phyloP scores from a whole-genome alignment of 2,329 filamentous ascomycete genomes.

The Bimuria novae-zelandiae region DNA sequence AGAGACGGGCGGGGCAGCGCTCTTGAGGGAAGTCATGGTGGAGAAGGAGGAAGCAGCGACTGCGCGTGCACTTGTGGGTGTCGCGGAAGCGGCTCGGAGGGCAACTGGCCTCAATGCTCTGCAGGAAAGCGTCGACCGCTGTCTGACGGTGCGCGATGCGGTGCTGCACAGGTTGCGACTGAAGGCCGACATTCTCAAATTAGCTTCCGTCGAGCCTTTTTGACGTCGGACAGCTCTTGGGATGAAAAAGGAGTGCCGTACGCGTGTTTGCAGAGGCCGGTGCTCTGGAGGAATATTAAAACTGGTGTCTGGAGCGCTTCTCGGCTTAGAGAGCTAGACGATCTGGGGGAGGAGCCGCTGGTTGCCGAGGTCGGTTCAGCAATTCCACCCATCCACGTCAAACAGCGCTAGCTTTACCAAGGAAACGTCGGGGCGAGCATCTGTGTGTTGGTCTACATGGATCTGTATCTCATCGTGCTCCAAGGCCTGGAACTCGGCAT shows the following conservation, averaged over 20 bases:
- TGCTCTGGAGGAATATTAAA: slow-evolving; percentile 30
- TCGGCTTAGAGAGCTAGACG: slow-evolving; percentile 33
- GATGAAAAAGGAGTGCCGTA: slow-evolving; percentile 41
- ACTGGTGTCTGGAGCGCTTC: slow-evolving; percentile 20
- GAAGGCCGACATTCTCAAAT: slow-evolving; percentile 48
- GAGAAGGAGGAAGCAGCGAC: slow-evolving; percentile 39
- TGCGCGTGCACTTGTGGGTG: slow-evolving; percentile 27
- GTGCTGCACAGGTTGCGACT: slow-evolving; percentile 48
- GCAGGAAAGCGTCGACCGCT: slow-evolving; percentile 37
- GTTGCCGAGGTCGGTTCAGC: slow-evolving; percentile 36
- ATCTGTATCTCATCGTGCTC: not conserved
- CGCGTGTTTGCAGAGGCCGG: slow-evolving; percentile 26
- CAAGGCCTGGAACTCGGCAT: not conserved
- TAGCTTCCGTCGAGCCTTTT: slow-evolving; percentile 43
- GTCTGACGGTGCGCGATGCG: slow-evolving; percentile 44
- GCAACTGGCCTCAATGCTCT: slow-evolving; percentile 46
- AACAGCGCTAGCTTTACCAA: not conserved
- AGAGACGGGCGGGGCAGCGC: slow-evolving; percentile 35
- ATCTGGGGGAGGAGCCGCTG: slow-evolving; percentile 31
- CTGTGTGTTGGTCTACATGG: not conserved
- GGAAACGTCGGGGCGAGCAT: not conserved
- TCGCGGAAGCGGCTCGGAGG: slow-evolving; percentile 29
- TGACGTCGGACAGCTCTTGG: slow-evolving; percentile 36
- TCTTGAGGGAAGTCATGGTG: slow-evolving; percentile 45
- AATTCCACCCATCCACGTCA: slow-evolving; percentile 10